Evolutionary conservation across 352 stramenopile genomes (phyloP).

Genomic region (Pythium folliculosum): DNA sequence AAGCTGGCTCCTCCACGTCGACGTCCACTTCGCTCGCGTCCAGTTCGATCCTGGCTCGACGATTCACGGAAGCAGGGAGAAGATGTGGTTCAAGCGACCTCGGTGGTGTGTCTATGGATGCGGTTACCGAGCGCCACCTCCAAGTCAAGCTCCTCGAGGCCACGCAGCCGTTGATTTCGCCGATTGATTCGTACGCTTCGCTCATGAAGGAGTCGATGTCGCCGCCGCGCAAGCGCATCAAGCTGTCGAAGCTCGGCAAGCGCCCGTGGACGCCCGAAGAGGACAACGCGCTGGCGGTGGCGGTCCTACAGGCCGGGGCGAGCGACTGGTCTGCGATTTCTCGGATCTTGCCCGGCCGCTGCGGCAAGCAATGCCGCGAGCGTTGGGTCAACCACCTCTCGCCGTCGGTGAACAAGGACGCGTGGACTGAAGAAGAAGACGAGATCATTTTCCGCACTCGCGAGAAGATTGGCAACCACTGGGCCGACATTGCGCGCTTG

Average conservation of each 20-base stretch:
- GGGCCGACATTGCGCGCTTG: slow-evolving; percentile 96
- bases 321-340: slow-evolving; percentile 95
- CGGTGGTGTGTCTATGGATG: not conserved
- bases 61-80: slow-evolving; percentile 21
- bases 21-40: not conserved
- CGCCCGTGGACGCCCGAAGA: slow-evolving; percentile 64
- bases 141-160: slow-evolving; percentile 36
- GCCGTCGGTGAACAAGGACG: slow-evolving; percentile 93
- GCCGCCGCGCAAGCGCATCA: slow-evolving; percentile 61
- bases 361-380: slow-evolving; percentile 96
- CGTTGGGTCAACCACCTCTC: slow-evolving; percentile 97
- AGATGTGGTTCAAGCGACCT: slow-evolving; percentile 7
- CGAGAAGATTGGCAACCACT: slow-evolving; percentile 93
- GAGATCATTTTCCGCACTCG: slow-evolving; percentile 78
- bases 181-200: slow-evolving; percentile 36
- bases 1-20: not conserved
- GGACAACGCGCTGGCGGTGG: slow-evolving; percentile 54
- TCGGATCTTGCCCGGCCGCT: slow-evolving; percentile 88
- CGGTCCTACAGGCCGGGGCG: slow-evolving; percentile 54
- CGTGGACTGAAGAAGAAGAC: slow-evolving; percentile 94
- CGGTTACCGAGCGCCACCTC: slow-evolving; percentile 29
- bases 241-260: slow-evolving; percentile 67
- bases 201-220: slow-evolving; percentile 53
- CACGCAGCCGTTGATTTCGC: slow-evolving; percentile 31
- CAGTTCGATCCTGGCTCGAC: slow-evolving; percentile 27